phyloP scores from a whole-genome alignment of 2,329 filamentous ascomycete genomes.

The Fusarium algeriense region DNA sequence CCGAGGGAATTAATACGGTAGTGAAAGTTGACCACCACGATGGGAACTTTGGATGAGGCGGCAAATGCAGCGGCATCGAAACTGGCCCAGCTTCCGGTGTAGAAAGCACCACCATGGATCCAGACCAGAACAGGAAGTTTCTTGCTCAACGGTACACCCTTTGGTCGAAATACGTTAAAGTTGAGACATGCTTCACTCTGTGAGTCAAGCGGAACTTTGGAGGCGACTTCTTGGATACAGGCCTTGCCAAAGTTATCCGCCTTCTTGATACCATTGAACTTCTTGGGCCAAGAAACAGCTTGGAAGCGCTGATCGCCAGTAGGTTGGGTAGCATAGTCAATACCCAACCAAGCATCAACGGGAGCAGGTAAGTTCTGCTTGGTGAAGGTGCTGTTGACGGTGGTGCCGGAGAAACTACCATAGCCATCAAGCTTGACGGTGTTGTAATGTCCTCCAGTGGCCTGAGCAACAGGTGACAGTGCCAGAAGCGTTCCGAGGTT shows the following conservation, averaged over 20 bases:
- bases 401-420: conserved; percentile 38
- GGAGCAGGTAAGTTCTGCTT: conserved; percentile 26
- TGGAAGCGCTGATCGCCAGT: conserved; percentile 57
- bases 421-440: conserved; percentile 35
- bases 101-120: conserved; percentile 57
- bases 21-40: conserved; percentile 59
- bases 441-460: conserved; percentile 1
- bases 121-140: conserved; percentile 56
- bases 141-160: conserved; percentile 49
- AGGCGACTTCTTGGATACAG: conserved; percentile 55
- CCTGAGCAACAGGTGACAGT: conserved; percentile 19
- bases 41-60: conserved; percentile 52
- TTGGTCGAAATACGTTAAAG: conserved; percentile 56
- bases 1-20: conserved; percentile 57
- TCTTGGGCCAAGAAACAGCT: conserved; percentile 54
- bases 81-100: conserved; percentile 49
- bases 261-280: conserved; percentile 55
- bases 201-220: conserved; percentile 18
- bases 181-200: conserved; percentile 56
- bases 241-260: conserved; percentile 56
- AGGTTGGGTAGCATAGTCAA: conserved; percentile 60
- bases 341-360: conserved; percentile 62
- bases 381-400: conserved; percentile 33
- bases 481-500: conserved; percentile 33
- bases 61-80: conserved; percentile 54